Base-by-base conservation (phyloP, 371 early-diverging fungal genomes). In the Lichtheimia ornata region DNA sequence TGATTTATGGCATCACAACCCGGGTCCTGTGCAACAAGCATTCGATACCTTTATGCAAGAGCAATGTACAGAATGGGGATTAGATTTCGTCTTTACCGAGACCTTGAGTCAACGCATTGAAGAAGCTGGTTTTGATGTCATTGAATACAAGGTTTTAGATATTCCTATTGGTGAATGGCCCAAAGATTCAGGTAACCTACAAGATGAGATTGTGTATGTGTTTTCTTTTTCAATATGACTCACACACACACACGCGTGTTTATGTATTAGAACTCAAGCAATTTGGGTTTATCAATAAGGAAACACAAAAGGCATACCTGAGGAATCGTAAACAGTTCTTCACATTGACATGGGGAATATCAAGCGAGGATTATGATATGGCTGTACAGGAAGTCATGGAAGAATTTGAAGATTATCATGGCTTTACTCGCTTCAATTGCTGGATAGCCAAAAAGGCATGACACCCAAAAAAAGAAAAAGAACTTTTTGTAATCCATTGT, bases 161-260 rank as follows among this genome's bases (percentile, higher is more conserved):
- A 65, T 81, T 53, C 81, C 81, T 9, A 65, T 77, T 45, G 81
- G 81, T 22, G 81, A 81, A 65, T 81, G 81, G 81, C 77, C 77
- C 3, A 57, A 68, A 49, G 81, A 81, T 52, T 63, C 69, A 67
- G 61, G 53, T 60, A 50, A 47, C n/a, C 0, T 17, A 17, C 47
- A 18, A 47, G 22, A 22, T 18, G 47, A 47, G 47, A 47, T n/a
- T 12, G 17, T 1, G 5, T 20, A 47, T 11, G 11, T 45, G 45
- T 53, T 15, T 22, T n/a, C n/a, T n/a, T n/a, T n/a, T n/a, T n/a
- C n/a, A n/a, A 24, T 1, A 18, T 27, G 35, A 35, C 54, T 53
- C 25, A 28, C 54, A n/a, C 30, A 35, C 54, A 35, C 25, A 28
- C 54, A 28, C 30, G 6, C 4, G 5, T 27, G 5, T 27, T 35